phyloP scores from a whole-genome alignment of 73 alveolate genomes.

The Paramecium bursaria region DNA sequence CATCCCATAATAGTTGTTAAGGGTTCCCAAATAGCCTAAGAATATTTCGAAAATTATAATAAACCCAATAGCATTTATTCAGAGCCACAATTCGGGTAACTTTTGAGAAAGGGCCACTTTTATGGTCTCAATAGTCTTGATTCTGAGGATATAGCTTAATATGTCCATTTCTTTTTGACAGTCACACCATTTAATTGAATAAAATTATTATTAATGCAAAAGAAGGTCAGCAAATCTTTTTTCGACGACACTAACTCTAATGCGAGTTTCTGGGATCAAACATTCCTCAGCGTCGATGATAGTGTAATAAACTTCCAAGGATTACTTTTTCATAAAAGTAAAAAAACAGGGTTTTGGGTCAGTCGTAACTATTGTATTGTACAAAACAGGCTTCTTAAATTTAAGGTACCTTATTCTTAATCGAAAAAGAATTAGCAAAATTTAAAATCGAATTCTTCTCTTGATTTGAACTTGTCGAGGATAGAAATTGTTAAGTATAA shows the following conservation, averaged over 20 bases:
- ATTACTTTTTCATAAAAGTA: not conserved
- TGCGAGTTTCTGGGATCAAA: not conserved
- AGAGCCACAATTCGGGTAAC: slow-evolving; percentile 47
- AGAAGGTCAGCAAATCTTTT: slow-evolving; percentile 10
- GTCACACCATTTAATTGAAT: slow-evolving; percentile 47
- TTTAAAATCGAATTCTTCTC: no score
- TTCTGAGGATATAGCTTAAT: slow-evolving; percentile 67
- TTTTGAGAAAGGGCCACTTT: slow-evolving; percentile 60
- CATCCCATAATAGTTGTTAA: slow-evolving; percentile 58
- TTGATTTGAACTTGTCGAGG: no score
- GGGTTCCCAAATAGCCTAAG: slow-evolving; percentile 53
- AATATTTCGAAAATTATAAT: slow-evolving; percentile 39
- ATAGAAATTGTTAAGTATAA: no score
- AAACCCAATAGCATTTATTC: slow-evolving; percentile 23
- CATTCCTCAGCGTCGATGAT: not conserved
- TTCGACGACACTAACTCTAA: not conserved
- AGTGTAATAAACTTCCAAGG: slow-evolving; percentile 8
- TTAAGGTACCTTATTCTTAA: slow-evolving; percentile 4
- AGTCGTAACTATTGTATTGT: slow-evolving; percentile 6
- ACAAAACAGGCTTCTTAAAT: not conserved
- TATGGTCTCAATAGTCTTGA: slow-evolving; percentile 67
- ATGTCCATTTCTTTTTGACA: slow-evolving; percentile 66
- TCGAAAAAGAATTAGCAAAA: no score
- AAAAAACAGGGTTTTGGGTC: slow-evolving; percentile 37
- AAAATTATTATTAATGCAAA: slow-evolving; percentile 17